Base-by-base conservation (phyloP, 768 basidiomycete species). In the Suillus discolor region DNA sequence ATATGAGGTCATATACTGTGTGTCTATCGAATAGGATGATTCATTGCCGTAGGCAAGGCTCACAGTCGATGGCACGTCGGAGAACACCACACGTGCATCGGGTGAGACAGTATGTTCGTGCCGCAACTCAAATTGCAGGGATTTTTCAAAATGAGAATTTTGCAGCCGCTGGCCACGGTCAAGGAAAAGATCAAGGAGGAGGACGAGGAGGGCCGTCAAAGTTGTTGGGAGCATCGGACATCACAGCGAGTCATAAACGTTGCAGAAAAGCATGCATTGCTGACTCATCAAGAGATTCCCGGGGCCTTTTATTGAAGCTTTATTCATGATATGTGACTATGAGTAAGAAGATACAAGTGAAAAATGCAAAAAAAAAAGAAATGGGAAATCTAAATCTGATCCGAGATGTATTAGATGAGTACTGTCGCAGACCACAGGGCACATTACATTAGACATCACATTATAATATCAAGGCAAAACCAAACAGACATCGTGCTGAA, bases 41-140 rank as follows among this genome's bases (percentile, higher is more conserved):
- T 65, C 61, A 38, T 64, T 63, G 28, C 68, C 68, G 16, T 64
- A n/a, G 18, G 64, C 53, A 47, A 72, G 34, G 28, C 64, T 36
- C 54, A 64, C 57, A 49, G 63, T 65, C 34, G 71, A 66, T 53
- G 68, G 49, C 45, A 81, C 74, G 71, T 90, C 86, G 13, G 87
- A 79, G 71, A 90, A 90, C 44, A 86, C 72, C 49, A 90, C 81
- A 55, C 73, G 83, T 13, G 82, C 80, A 36, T 79, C 77, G 16
- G 67, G 51, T 4, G 86, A 84, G 2, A 86, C 80, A 2, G 87
- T 84, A 70, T 90, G 88, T 23, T 85, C 74, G 70, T 90, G 89
- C 59, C 89, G 84, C 67, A 90, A 77, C 70, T 88, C 82, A 70
- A 90, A 88, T 42, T 77, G 70, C 68, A 67, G 85, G 16, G 68